Conservation (phyloP, 768 basidiomycete genomes). For the Pleurotus citrinopileatus region DNA sequence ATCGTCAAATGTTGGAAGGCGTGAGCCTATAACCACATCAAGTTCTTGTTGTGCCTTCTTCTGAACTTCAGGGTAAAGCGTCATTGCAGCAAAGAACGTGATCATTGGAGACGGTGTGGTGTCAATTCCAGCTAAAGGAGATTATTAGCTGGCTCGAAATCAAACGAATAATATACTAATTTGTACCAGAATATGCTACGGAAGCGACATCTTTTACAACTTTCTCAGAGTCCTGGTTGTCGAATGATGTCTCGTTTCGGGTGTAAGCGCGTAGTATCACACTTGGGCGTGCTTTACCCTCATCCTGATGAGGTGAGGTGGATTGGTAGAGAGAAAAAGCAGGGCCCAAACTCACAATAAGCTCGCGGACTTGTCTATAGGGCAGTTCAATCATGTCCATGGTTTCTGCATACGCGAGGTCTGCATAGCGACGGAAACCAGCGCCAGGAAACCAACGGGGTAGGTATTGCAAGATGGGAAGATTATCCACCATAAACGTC, state of each 20-base stretch:
- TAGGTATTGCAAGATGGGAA: conserved; percentile 24
- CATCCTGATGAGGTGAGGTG: no score
- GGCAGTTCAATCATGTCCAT: conserved; percentile 29
- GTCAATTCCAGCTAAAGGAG: conserved; percentile 17
- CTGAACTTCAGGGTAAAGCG: background rate
- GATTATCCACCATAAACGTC: conserved; percentile 30
- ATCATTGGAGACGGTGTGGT: conserved; percentile 24
- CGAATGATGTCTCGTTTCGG: background rate
- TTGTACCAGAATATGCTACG: background rate
- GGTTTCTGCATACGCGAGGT: conserved; percentile 24
- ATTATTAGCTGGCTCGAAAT: no score
- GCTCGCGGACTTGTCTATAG: conserved; percentile 16
- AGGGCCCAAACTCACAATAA: background rate
- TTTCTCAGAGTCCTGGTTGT: background rate
- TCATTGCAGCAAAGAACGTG: conserved; percentile 7
- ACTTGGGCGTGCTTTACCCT: background rate
- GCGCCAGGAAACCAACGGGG: conserved; percentile 32
- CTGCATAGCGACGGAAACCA: conserved; percentile 27
- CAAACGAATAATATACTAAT: background rate
- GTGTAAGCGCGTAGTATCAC: background rate
- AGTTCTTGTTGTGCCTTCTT: background rate
- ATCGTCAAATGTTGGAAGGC: conserved; percentile 1
- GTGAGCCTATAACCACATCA: background rate
- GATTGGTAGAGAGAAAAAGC: no score
- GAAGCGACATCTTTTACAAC: background rate